Conservation (phyloP, 2,329 filamentous ascomycete species). For the Cladosporium cucumerinum region DNA sequence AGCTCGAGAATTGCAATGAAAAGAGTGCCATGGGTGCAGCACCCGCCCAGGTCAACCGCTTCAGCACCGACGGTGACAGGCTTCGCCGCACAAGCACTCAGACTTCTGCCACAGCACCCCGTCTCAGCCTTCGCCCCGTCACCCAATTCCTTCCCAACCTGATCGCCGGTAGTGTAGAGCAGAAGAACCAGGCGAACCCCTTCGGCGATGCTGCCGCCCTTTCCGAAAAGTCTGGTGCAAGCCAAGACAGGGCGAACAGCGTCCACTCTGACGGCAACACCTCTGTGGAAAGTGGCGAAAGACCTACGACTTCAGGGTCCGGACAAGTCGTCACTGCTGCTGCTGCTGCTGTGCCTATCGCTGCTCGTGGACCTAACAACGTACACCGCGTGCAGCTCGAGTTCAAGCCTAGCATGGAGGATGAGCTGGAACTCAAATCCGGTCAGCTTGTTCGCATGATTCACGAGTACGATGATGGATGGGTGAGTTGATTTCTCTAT, state of each 20-base stretch:
- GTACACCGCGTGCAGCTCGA: constrained; percentile 93
- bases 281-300: constrained; percentile 18
- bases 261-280: constrained; percentile 17
- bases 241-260: constrained; percentile 20
- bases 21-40: constrained; percentile 31
- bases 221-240: constrained; percentile 28
- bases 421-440: constrained; percentile 77
- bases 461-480: constrained; percentile 97
- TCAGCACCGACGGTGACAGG: constrained; percentile 27
- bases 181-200: constrained; percentile 30
- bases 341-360: constrained; percentile 38
- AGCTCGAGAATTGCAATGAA: constrained; percentile 42
- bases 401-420: constrained; percentile 87
- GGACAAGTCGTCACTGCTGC: constrained; percentile 30
- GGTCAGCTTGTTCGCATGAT: constrained; percentile 85
- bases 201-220: constrained; percentile 34
- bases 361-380: constrained; percentile 50
- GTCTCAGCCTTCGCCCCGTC: constrained; percentile 77
- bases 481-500: constrained; percentile 60
- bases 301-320: constrained; percentile 25
- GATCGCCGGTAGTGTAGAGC: constrained; percentile 40
- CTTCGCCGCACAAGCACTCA: constrained; percentile 39
- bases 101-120: constrained; percentile 62
- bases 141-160: constrained; percentile 77
- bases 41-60: constrained; percentile 19